Evolutionary conservation across 2,329 filamentous ascomycete species (phyloP).

Genomic region (Beauveria bassiana): DNA sequence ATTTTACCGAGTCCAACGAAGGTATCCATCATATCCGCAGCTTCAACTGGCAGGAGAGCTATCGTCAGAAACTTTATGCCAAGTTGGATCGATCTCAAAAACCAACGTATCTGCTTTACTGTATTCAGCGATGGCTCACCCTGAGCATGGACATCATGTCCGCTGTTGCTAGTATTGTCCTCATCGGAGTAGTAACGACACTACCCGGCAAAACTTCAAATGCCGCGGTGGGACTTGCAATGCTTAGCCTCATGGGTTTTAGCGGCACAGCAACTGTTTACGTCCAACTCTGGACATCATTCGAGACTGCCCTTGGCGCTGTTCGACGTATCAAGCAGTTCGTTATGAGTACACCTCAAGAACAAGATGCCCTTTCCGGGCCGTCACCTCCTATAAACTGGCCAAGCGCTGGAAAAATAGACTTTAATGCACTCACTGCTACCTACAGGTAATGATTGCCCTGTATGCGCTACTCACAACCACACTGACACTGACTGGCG

Average conservation of each 20-base stretch:
- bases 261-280: not conserved
- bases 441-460: not conserved
- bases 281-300: not conserved
- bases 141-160: slow-evolving; percentile 32
- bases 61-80: slow-evolving; percentile 33
- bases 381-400: not conserved
- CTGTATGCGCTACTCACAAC: no score
- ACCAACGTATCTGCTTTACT: slow-evolving; percentile 29
- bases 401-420: not conserved
- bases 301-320: no score
- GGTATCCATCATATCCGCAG: slow-evolving; percentile 19
- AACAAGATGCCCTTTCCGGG: not conserved
- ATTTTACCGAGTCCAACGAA: slow-evolving; percentile 28
- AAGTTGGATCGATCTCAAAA: slow-evolving; percentile 27
- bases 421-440: slow-evolving; percentile 5
- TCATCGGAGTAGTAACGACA: slow-evolving; percentile 26
- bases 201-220: not conserved
- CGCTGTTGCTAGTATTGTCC: slow-evolving; percentile 22
- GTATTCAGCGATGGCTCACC: slow-evolving; percentile 38
- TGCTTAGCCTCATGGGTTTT: no score
- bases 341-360: not conserved
- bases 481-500: not conserved
- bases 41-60: slow-evolving; percentile 19
- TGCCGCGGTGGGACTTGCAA: not conserved
- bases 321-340: not conserved